These are phyloP conservation scores for Diaporthe capsici DNA, from an alignment of 2,329 filamentous ascomycete species.

Conservation along the genomic window DNA sequence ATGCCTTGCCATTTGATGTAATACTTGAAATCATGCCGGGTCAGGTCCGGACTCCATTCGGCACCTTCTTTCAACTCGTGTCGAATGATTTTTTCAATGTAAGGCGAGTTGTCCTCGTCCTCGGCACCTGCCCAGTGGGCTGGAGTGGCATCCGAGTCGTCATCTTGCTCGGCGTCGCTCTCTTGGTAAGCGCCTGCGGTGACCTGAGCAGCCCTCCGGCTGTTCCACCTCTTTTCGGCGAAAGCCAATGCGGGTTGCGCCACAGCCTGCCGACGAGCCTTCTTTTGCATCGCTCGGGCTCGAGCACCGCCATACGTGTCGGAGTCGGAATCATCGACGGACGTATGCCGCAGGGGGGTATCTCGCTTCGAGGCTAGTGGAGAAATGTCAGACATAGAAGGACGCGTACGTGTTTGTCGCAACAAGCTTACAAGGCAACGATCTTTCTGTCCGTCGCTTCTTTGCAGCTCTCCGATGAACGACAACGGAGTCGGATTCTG, in stretches of 20 bases:
- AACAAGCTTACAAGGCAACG: conserved; percentile 70
- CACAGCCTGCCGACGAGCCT: conserved; percentile 81
- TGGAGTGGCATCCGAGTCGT: conserved; percentile 76
- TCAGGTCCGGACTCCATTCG: conserved; percentile 69
- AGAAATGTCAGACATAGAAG: conserved; percentile 27
- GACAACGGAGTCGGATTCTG: conserved; percentile 79
- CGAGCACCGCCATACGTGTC: conserved; percentile 85
- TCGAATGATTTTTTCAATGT: conserved; percentile 92
- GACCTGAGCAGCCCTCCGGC: conserved; percentile 83
- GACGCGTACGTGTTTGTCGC: not conserved
- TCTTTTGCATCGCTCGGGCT: conserved; percentile 78
- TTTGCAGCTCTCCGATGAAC: conserved; percentile 72
- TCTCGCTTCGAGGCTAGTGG: conserved; percentile 71
- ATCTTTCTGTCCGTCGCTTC: conserved; percentile 77
- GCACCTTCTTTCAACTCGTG: conserved; percentile 82
- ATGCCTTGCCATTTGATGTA: conserved; percentile 97
- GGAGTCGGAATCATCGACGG: conserved; percentile 75
- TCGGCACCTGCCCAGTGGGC: conserved; percentile 78
- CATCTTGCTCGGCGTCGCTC: conserved; percentile 75
- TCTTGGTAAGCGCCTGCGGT: conserved; percentile 75
- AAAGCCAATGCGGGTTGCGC: conserved; percentile 76
- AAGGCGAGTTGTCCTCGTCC: conserved; percentile 83
- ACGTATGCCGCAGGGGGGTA: conserved; percentile 68
- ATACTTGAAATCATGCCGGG: conserved; percentile 86
- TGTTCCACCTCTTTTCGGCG: conserved; percentile 92